phyloP scores from a whole-genome alignment of 1,139 yeast genomes.

The Meyerozyma carpophila region DNA sequence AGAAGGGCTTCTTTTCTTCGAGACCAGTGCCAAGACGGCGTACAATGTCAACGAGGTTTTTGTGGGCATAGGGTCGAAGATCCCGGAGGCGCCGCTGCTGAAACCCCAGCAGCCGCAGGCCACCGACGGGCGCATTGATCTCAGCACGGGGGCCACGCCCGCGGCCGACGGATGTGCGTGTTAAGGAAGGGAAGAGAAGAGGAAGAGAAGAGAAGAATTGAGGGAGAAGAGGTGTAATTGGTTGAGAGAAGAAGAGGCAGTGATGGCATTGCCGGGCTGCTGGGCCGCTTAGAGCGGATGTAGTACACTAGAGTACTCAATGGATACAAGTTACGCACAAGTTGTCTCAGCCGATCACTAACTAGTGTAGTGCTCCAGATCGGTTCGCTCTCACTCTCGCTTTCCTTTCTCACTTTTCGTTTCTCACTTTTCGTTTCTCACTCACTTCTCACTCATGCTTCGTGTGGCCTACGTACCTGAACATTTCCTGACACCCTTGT shows the following conservation, averaged over 20 bases:
- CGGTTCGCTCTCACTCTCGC: no score
- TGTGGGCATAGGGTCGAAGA: constrained; percentile 75
- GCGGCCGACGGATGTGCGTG: constrained; percentile 11
- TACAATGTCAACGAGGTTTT: constrained; percentile 77
- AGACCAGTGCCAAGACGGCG: constrained; percentile 93
- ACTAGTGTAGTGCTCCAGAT: no score
- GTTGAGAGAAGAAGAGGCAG: background rate
- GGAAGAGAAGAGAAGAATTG: no score
- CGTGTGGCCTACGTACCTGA: constrained; percentile 86
- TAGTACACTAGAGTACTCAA: no score
- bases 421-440: no score
- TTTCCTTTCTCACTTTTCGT: no score
- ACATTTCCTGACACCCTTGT: constrained; percentile 84
- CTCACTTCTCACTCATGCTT: background rate
- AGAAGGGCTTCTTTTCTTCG: constrained; percentile 76
- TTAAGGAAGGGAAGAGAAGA: background rate
- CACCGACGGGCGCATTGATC: constrained; percentile 12
- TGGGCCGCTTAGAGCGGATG: no score
- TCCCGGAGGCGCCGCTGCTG: constrained; percentile 42
- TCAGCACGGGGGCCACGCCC: constrained; percentile 9
- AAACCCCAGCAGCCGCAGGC: constrained; percentile 6
- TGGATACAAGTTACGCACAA: no score
- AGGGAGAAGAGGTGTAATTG: background rate
- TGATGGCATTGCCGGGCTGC: background rate
- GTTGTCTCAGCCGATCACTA: no score